These are phyloP conservation scores for Amylocystis lapponica DNA, from an alignment of 768 basidiomycete species.

Conservation along the genomic window DNA sequence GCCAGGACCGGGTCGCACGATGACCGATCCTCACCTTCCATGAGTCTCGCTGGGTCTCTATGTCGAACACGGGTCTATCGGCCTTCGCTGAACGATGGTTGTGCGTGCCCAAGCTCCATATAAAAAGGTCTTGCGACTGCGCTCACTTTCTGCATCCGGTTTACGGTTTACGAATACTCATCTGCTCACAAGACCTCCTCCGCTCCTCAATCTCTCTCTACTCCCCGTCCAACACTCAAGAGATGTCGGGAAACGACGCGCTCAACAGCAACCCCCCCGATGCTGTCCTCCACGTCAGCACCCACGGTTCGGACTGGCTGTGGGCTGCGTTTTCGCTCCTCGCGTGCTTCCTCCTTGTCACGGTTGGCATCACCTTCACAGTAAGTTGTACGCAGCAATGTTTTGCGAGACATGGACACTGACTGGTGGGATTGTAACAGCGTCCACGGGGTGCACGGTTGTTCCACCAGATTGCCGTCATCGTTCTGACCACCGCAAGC, in stretches of 20 bases:
- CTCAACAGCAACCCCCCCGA: slow-evolving; percentile 24
- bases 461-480: slow-evolving; percentile 39
- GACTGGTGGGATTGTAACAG: slow-evolving; percentile 11
- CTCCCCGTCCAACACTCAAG: neutral
- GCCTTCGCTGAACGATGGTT: neutral
- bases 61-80: neutral
- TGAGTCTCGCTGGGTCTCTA: neutral
- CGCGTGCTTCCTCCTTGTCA: slow-evolving; percentile 32
- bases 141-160: neutral
- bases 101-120: neutral
- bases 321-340: slow-evolving; percentile 50
- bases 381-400: slow-evolving; percentile 8
- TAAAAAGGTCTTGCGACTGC: neutral
- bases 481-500: slow-evolving; percentile 37
- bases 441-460: slow-evolving; percentile 33
- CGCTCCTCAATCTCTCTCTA: neutral
- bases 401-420: neutral
- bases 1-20: too few relatives aligned
- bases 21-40: too few relatives aligned
- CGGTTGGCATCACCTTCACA: slow-evolving; percentile 31
- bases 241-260: slow-evolving; percentile 21
- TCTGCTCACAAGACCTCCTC: neutral
- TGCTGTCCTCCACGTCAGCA: slow-evolving; percentile 32
- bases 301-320: slow-evolving; percentile 39
- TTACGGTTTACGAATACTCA: neutral